Evolutionary conservation across 2,329 filamentous ascomycete species (phyloP).

Genomic region (Didymella sp.): DNA sequence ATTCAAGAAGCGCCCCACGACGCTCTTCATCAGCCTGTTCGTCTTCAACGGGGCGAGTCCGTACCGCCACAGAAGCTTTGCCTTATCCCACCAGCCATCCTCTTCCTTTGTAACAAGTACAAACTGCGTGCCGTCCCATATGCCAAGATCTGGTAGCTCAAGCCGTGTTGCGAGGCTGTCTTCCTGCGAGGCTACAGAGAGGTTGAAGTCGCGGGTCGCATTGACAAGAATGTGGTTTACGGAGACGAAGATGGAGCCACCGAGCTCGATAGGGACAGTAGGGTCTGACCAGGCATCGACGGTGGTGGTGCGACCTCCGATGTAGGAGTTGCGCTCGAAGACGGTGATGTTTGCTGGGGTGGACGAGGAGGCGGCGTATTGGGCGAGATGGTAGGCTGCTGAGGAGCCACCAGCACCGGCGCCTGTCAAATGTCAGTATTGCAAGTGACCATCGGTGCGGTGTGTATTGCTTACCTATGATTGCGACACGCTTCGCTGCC

Average conservation of each 20-base stretch:
- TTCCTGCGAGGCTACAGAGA: slow-evolving; percentile 57
- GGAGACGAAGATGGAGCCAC: slow-evolving; percentile 88
- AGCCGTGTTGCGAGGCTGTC: slow-evolving; percentile 40
- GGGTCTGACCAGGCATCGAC: slow-evolving; percentile 76
- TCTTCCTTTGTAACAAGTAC: slow-evolving; percentile 70
- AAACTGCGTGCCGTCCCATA: slow-evolving; percentile 84
- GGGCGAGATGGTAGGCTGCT: slow-evolving; percentile 79
- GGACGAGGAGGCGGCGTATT: slow-evolving; percentile 69
- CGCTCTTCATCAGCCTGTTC: slow-evolving; percentile 72
- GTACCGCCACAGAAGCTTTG: slow-evolving; percentile 84
- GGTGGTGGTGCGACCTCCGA: slow-evolving; percentile 88
- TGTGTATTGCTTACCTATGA: slow-evolving; percentile 42
- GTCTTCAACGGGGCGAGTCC: slow-evolving; percentile 78
- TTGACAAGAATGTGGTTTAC: slow-evolving; percentile 83
- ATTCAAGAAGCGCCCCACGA: slow-evolving; percentile 74
- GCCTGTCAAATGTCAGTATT: slow-evolving; percentile 60
- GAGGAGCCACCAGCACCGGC: slow-evolving; percentile 90
- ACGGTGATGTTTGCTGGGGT: slow-evolving; percentile 79
- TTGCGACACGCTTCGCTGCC: slow-evolving; percentile 45
- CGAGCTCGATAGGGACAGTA: slow-evolving; percentile 77
- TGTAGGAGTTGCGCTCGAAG: slow-evolving; percentile 77
- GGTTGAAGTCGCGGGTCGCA: slow-evolving; percentile 73
- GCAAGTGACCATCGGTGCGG: neutral
- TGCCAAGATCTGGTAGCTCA: slow-evolving; percentile 63
- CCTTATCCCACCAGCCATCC: slow-evolving; percentile 78